Base-by-base conservation (phyloP, 306 rosid species). In the Begonia fuchsioides region DNA sequence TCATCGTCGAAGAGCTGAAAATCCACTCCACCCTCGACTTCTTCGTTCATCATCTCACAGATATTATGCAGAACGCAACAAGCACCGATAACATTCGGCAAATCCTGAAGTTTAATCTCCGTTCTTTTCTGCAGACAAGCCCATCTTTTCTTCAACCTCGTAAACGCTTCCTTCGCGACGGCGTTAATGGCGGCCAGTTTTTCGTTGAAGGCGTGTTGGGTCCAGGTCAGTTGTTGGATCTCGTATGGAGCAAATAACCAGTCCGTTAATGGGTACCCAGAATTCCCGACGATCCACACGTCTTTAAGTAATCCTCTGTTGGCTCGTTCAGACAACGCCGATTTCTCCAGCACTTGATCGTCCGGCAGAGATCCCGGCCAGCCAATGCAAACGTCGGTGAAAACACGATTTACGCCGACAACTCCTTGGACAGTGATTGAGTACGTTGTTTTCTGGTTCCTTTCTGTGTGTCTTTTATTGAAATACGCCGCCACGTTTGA, bases 61-160 rank as follows among this genome's bases (percentile, higher is more conserved):
- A 86, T 82, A 40, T 86, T 86, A 55, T 86, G 93, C 70, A 86
- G 19, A 53, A 79, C 88, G 69, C 96, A 86, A 39, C 96, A 86
- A 51, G 93, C 96, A 0, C 96, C 93, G 41, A 81, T 83, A 55
- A 82, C 72, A 17, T 49, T 74, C 1, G 93, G 96, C 79, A 86
- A 55, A 8, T 81, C 96, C 56, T 86, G 83, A 3, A 86, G 80
- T 53, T 86, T 86, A 45, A 70, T 86, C 56, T 86, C 96, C 0
- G 83, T 76, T 48, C 96, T 82, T 76, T 69, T 86, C 71, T 82
- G 93, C 58, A 86, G 64, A 44, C 96, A 82, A 54, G 88, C 55
- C 96, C 96, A 86, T 56, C 93, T 82, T 0, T 83, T 77, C 58
- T 86, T 86, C 38, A 82, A 50, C 49, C 75, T 79, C 0, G 76